These are phyloP conservation scores for Gentiana straminea DNA, from an alignment of 257 asterid species.

Conservation along the genomic window DNA sequence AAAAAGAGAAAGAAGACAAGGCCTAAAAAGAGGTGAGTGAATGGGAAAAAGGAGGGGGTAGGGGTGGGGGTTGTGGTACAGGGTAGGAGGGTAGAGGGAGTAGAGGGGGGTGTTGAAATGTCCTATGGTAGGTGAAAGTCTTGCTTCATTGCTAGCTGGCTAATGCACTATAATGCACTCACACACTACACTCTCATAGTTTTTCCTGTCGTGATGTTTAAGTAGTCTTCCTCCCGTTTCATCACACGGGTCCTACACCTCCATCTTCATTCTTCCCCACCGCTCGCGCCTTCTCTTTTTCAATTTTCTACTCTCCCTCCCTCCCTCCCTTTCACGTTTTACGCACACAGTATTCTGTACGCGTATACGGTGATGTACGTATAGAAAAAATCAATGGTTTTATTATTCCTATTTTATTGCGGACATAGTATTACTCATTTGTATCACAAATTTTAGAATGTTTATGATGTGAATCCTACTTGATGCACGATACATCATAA, in stretches of 20 bases:
- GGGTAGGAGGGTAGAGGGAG: constrained; percentile 11
- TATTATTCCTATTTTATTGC: neutral
- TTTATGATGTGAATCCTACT: too few relatives aligned
- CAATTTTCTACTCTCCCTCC: neutral
- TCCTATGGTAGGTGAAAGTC: constrained; percentile 59
- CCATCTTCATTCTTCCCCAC: constrained; percentile 16
- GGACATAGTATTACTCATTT: neutral
- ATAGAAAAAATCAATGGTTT: too few relatives aligned
- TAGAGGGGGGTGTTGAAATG: constrained; percentile 9
- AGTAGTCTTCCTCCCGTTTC: constrained; percentile 20
- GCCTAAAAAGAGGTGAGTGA: constrained; percentile 11
- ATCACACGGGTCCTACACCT: constrained; percentile 31
- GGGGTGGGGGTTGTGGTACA: neutral
- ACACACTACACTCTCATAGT: constrained; percentile 7
- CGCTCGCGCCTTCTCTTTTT: constrained; percentile 8
- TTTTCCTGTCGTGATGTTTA: constrained; percentile 66
- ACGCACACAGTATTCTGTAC: neutral
- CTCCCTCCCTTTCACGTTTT: neutral
- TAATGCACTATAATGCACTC: constrained; percentile 14
- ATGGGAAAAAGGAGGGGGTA: constrained; percentile 3
- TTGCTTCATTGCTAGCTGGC: constrained; percentile 83
- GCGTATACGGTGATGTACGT: neutral
- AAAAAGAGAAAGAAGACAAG: neutral
- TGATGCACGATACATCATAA: too few relatives aligned
- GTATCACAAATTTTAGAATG: too few relatives aligned